These are phyloP conservation scores for Tulasnella sp. DNA, from an alignment of 768 basidiomycete species.

Conservation along the genomic window DNA sequence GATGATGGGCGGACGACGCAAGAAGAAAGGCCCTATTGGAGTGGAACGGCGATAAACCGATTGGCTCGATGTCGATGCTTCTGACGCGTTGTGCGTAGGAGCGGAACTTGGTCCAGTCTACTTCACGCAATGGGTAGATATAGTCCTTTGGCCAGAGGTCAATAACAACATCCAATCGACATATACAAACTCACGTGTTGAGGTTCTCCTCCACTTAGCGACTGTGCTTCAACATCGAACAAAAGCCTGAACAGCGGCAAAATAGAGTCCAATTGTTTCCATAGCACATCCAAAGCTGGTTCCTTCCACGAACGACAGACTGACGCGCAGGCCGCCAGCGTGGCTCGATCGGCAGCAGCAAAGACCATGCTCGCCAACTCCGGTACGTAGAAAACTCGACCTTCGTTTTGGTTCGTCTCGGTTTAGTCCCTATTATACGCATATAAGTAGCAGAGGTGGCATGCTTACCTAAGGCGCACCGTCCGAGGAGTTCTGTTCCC, in stretches of 20 bases:
- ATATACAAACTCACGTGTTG: neutral
- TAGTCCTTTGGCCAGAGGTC: neutral
- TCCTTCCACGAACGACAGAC: neutral
- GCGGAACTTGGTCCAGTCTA: neutral
- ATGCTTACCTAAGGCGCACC: neutral
- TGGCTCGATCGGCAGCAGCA: neutral
- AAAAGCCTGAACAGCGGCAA: neutral
- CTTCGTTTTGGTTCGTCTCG: neutral
- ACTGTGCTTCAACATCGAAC: neutral
- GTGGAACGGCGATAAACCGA: neutral
- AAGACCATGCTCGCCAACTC: neutral
- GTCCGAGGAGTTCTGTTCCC: neutral
- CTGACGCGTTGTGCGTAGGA: neutral
- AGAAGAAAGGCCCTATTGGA: neutral
- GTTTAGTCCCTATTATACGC: neutral
- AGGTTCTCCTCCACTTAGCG: neutral
- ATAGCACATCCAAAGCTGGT: neutral
- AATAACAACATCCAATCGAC: neutral
- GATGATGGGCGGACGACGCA: too few species aligned
- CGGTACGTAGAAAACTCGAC: neutral
- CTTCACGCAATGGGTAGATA: neutral
- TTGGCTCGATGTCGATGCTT: neutral
- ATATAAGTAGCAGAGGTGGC: neutral
- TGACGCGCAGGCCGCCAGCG: neutral
- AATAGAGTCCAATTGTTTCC: neutral